phyloP scores from a whole-genome alignment of 1,139 yeast genomes.

The Eremothecium cymbalariae region DNA sequence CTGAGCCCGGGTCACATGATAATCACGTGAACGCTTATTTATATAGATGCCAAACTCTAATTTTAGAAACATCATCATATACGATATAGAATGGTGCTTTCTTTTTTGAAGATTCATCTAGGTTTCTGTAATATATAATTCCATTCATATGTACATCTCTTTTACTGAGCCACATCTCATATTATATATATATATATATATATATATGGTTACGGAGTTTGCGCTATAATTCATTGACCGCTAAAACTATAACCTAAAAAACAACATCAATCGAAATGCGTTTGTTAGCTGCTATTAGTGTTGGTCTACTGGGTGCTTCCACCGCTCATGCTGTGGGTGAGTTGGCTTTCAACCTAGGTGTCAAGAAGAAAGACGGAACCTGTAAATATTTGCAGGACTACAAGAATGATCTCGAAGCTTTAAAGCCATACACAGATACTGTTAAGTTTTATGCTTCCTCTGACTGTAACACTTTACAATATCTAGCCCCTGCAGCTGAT shows the following conservation, averaged over 20 bases:
- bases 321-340: conserved; percentile 32
- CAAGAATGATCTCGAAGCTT: conserved; percentile 49
- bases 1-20: too few species aligned
- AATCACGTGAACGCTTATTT: too few species aligned
- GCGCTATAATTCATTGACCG: too few species aligned
- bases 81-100: too few species aligned
- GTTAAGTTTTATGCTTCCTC: conserved; percentile 81
- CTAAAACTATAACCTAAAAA: too few species aligned
- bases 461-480: conserved; percentile 77
- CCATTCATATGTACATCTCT: too few species aligned
- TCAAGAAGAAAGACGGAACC: conserved; percentile 53
- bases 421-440: conserved; percentile 49
- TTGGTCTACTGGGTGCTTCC: conserved; percentile 21
- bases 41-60: too few species aligned
- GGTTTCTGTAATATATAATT: too few species aligned
- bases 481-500: conserved; percentile 80
- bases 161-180: background rate
- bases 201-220: background rate
- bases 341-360: conserved; percentile 75
- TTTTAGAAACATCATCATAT: too few species aligned
- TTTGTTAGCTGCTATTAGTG: conserved; percentile 26
- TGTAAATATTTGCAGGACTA: conserved; percentile 69
- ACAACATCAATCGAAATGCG: conserved; percentile 19
- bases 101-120: too few species aligned
- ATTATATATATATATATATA: background rate